Conservation (phyloP, 495 filamentous ascomycete genomes). For the Collariella sp. region DNA sequence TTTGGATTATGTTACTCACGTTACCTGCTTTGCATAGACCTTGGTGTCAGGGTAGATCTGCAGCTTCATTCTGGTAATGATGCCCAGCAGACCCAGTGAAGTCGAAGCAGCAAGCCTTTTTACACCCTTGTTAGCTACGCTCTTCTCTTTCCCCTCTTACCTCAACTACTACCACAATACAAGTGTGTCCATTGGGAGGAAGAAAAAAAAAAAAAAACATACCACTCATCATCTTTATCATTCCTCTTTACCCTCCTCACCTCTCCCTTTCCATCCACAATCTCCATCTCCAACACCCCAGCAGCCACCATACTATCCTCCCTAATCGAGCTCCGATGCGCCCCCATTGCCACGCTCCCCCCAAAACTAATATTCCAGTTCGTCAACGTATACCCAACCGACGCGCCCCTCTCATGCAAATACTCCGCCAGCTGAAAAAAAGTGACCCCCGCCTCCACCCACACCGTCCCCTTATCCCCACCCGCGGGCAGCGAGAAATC, state of each 20-base stretch:
- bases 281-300: slow-evolving; percentile 39
- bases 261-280: slow-evolving; percentile 39
- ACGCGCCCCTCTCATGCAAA: slow-evolving; percentile 36
- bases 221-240: slow-evolving; percentile 37
- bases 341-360: slow-evolving; percentile 43
- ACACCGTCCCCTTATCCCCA: slow-evolving; percentile 31
- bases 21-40: slow-evolving; percentile 41
- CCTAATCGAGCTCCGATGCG: slow-evolving; percentile 38
- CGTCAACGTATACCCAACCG: slow-evolving; percentile 41
- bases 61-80: slow-evolving; percentile 40
- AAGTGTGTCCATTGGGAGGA: too few relatives aligned
- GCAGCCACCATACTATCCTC: slow-evolving; percentile 46
- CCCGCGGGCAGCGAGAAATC: slow-evolving; percentile 31
- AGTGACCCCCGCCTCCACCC: slow-evolving; percentile 41
- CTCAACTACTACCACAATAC: too few relatives aligned
- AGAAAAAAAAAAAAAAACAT: too few relatives aligned
- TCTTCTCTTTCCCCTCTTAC: too few relatives aligned
- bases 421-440: slow-evolving; percentile 45
- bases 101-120: slow-evolving; percentile 36
- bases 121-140: too few relatives aligned
- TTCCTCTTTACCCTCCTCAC: slow-evolving; percentile 34
- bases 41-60: slow-evolving; percentile 41
- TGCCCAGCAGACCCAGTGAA: slow-evolving; percentile 37
- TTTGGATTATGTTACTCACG: slow-evolving; percentile 21
- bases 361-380: slow-evolving; percentile 48